Evolutionary conservation across 1,139 yeast species (phyloP).

Genomic region (Zygoascus hellenicus): DNA sequence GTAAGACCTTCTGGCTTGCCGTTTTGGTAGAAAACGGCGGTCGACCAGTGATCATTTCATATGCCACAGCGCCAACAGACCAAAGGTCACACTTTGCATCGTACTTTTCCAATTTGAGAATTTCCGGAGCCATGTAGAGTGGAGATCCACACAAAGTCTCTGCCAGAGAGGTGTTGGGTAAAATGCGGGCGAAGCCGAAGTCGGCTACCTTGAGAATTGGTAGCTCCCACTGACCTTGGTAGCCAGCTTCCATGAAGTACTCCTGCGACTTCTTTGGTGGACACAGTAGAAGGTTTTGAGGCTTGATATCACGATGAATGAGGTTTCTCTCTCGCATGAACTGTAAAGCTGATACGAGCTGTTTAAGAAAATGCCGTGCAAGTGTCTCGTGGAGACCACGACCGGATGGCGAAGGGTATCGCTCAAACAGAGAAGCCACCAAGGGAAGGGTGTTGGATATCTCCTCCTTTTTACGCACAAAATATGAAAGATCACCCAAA

Average conservation of each 20-base stretch:
- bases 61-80: slow-evolving; percentile 96
- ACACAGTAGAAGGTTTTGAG: slow-evolving; percentile 79
- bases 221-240: slow-evolving; percentile 77
- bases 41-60: slow-evolving; percentile 90
- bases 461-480: slow-evolving; percentile 71
- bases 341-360: slow-evolving; percentile 74
- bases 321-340: slow-evolving; percentile 77
- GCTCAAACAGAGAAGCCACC: slow-evolving; percentile 63
- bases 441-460: slow-evolving; percentile 72
- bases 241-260: slow-evolving; percentile 52
- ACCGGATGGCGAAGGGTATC: slow-evolving; percentile 74
- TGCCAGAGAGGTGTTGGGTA: slow-evolving; percentile 90
- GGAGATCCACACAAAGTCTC: slow-evolving; percentile 98
- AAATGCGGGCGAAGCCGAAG: slow-evolving; percentile 92
- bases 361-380: slow-evolving; percentile 80
- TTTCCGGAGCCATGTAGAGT: slow-evolving; percentile 97
- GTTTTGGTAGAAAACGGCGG: slow-evolving; percentile 94
- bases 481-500: slow-evolving; percentile 84
- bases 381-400: slow-evolving; percentile 74
- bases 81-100: slow-evolving; percentile 96
- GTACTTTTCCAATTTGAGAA: slow-evolving; percentile 85
- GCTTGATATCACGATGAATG: slow-evolving; percentile 91
- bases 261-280: slow-evolving; percentile 63
- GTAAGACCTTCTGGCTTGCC: slow-evolving; percentile 64
- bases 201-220: slow-evolving; percentile 93